These are phyloP conservation scores for Penicillium sclerotigenum DNA, from an alignment of 2,329 filamentous ascomycete species.

Conservation along the genomic window DNA sequence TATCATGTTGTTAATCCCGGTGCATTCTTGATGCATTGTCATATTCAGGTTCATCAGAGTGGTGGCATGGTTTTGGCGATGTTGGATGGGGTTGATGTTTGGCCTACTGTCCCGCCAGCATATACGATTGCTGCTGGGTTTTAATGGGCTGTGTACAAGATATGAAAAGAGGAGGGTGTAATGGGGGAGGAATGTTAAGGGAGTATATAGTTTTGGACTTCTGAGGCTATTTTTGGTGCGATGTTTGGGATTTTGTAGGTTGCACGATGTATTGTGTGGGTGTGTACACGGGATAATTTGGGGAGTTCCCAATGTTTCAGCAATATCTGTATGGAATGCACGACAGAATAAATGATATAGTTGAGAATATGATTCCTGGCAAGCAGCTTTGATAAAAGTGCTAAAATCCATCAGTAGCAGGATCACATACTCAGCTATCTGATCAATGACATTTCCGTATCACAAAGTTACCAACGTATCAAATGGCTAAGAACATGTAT, in stretches of 20 bases:
- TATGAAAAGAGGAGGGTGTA: too few relatives aligned
- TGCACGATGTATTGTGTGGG: not conserved
- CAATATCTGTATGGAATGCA: not conserved
- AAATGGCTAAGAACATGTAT: not conserved
- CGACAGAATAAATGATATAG: not conserved
- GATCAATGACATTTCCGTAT: not conserved
- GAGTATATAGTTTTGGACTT: not conserved
- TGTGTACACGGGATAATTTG: not conserved
- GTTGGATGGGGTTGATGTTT: conserved; percentile 50
- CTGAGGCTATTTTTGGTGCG: not conserved
- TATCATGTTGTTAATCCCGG: conserved; percentile 51
- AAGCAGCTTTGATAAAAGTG: not conserved
- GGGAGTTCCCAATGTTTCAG: not conserved
- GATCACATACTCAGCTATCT: not conserved
- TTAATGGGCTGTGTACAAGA: not conserved
- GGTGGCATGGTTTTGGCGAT: conserved; percentile 52
- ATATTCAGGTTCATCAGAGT: conserved; percentile 50
- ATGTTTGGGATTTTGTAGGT: not conserved
- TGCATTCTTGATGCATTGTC: conserved; percentile 52
- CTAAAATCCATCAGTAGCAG: too few relatives aligned
- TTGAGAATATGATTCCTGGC: not conserved
- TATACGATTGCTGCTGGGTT: conserved; percentile 19
- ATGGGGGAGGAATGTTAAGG: not conserved
- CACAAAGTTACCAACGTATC: not conserved
- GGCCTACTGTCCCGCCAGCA: conserved; percentile 27